Evolutionary conservation across 129 eudicot species (phyloP).

Genomic region (Sambucus nigra): DNA sequence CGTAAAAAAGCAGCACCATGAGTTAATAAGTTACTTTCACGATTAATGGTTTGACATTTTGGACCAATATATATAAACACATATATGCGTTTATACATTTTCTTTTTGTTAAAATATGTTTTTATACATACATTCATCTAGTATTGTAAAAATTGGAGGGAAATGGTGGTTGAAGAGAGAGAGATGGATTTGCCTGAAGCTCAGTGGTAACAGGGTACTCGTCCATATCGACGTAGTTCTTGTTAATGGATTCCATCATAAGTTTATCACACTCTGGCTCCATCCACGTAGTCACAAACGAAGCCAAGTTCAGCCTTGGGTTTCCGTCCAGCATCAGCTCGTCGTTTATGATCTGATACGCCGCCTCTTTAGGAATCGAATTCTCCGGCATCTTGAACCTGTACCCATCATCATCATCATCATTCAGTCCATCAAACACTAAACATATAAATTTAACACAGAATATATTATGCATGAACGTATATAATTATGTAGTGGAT

Average conservation of each 20-base stretch:
- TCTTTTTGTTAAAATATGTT: no score
- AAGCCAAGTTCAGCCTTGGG: constrained; percentile 23
- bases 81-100: no score
- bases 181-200: constrained; percentile 15
- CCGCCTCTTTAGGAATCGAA: constrained; percentile 39
- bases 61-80: no score
- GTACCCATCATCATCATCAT: neutral
- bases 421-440: neutral
- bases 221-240: constrained; percentile 30
- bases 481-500: neutral
- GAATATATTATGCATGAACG: neutral
- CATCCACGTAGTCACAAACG: constrained; percentile 33
- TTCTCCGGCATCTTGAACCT: constrained; percentile 30
- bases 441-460: neutral
- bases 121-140: neutral
- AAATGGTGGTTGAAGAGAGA: neutral
- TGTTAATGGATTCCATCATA: constrained; percentile 24
- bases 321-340: constrained; percentile 31
- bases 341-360: constrained; percentile 38
- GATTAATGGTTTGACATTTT: no score
- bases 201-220: constrained; percentile 29
- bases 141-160: neutral
- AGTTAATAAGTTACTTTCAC: no score
- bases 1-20: no score
- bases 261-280: constrained; percentile 27